Percentiles rank a stretch among this genome's conserved stretches.
Conservation (phyloP, 1,284 basidiomycete species). For the Amylostereum areolatum region DNA sequence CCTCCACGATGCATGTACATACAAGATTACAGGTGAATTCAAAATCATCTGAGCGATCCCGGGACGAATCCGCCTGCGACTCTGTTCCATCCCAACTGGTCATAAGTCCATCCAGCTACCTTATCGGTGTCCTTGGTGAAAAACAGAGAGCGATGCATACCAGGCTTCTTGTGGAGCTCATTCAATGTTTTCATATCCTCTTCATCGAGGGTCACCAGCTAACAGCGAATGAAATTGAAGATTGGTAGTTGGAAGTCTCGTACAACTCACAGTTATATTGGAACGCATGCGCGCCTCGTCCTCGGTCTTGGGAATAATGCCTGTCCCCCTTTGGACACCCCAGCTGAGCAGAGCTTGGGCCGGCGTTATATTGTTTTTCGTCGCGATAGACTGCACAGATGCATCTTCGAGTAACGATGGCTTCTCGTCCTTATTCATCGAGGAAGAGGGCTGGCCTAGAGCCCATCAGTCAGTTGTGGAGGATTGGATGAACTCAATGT, state of each 20-base stretch:
- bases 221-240: background rate
- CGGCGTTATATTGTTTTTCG: too few relatives aligned
- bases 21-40: too few relatives aligned
- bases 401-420: slow-evolving; percentile 2
- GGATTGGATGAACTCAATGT: too few relatives aligned
- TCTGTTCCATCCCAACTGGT: background rate
- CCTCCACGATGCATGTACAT: too few relatives aligned
- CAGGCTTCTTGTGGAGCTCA: slow-evolving; percentile 5
- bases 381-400: too few relatives aligned
- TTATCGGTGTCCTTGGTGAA: background rate
- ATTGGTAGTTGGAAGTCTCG: too few relatives aligned
- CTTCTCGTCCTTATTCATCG: too few relatives aligned
- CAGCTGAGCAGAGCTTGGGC: too few relatives aligned
- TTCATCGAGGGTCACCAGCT: slow-evolving; percentile 23
- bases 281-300: slow-evolving; percentile 31
- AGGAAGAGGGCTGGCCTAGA: too few relatives aligned
- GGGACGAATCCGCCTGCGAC: background rate
- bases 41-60: too few relatives aligned
- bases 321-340: slow-evolving; percentile 28
- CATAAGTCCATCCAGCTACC: background rate
- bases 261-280: slow-evolving; percentile 29
- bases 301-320: slow-evolving; percentile 32
- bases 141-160: slow-evolving; percentile 2
- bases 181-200: slow-evolving; percentile 18
- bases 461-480: too few relatives aligned